Base-by-base conservation (phyloP, 1,284 basidiomycete species). In the Erythrobasidium hasegawianum region DNA sequence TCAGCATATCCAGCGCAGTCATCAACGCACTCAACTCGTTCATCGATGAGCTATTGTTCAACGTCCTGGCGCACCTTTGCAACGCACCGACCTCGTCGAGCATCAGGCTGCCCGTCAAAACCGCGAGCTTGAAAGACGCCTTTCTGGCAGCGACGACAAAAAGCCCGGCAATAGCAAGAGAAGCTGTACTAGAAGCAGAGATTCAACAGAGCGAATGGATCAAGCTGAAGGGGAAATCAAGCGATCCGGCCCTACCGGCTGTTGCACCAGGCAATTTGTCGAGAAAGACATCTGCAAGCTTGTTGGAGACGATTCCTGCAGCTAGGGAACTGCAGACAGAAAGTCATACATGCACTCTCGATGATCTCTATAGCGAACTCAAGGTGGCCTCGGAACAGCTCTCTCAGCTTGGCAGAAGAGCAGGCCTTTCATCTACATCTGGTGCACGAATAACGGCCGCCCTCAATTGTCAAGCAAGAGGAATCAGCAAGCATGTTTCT, bases 171-270 rank as follows among this genome's bases (percentile, higher is more conserved):
- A 16, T 40, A 38, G 49, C 38, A 20, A 29, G 49, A 39, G 59
- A 60, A 60, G 59, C 47, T 26, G 13, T 52, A n/a, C 22, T 60
- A 24, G 47, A 60, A 53, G 59, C 59, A 29, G 59, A 60, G 24
- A 10, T 60, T 5, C 3, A 38, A 1, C 49, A 52, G 11, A 18
- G 43, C n/a, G 47, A 60, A 38, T 60, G 59, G 59, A 60, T 40
- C 7, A 39, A 18, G 20, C 1, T 3, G 7, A 60, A 60, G 20
- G 59, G 59, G 2, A 2, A 18, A 2, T 3, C 16, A 13, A 52
- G 47, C 16, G 59, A 60, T 60, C 1, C 27, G 3, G 59, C 47
- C 10, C 20, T 60, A 8, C 22, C 45, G n/a, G 22, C n/a, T 18
- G 45, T 14, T 47, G 45, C 45, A 18, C 33, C 33, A 11, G 33